Conservation (phyloP, 345 rosid species). For the Cochlearia excelsa region DNA sequence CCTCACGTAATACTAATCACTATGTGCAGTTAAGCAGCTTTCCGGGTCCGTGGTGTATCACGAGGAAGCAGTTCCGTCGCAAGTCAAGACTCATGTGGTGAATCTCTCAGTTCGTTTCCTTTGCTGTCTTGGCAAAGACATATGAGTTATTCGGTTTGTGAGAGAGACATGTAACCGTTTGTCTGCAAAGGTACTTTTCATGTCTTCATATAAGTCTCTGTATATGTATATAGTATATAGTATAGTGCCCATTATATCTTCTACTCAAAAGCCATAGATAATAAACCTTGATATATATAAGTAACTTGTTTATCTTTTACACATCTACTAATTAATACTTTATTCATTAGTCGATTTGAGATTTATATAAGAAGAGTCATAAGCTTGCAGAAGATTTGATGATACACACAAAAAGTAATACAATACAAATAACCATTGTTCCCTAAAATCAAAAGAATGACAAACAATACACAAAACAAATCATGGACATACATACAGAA, state of each 20-base stretch:
- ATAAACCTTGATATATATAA: background rate
- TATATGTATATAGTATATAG: background rate
- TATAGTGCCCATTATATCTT: conserved; percentile 15
- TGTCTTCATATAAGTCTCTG: conserved; percentile 1
- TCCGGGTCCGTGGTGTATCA: conserved; percentile 75
- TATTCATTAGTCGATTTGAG: conserved; percentile 1
- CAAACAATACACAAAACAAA: conserved; percentile 6
- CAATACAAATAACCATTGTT: conserved; percentile 1
- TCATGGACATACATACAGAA: conserved; percentile 22
- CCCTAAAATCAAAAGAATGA: conserved; percentile 31
- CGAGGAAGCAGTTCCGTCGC: conserved; percentile 62
- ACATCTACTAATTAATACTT: background rate
- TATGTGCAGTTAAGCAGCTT: conserved; percentile 71
- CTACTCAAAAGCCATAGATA: conserved; percentile 4
- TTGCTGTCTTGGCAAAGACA: background rate
- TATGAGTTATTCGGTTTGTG: background rate
- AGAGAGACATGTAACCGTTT: background rate
- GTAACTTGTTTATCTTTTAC: background rate
- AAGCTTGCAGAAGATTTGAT: background rate
- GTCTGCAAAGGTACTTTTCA: background rate
- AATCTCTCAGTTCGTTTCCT: conserved; percentile 23
- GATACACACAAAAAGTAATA: conserved; percentile 13
- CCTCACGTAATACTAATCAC: conserved; percentile 4
- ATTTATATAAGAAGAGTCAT: conserved; percentile 13
- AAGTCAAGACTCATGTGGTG: conserved; percentile 64